These are phyloP conservation scores for Geosmithia putterillii DNA, from an alignment of 2,329 filamentous ascomycete genomes.

Conservation along the genomic window DNA sequence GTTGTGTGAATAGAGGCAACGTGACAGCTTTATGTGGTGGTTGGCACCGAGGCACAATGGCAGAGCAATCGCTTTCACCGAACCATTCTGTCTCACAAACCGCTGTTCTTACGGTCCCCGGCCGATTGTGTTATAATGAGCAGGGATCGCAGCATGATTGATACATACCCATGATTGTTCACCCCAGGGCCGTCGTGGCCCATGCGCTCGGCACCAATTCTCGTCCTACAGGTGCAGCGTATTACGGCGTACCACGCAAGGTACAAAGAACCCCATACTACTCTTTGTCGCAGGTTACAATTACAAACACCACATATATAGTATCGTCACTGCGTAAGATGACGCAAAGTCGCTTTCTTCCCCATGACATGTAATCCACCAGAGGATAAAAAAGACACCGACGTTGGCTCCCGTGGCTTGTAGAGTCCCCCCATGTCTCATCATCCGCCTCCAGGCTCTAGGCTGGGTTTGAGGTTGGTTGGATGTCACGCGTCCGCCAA, in stretches of 20 bases:
- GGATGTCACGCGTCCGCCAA: background rate
- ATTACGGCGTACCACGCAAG: too few species aligned
- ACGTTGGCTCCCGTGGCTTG: background rate
- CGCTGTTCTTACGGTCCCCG: background rate
- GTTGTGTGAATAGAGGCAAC: too few species aligned
- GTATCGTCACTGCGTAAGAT: background rate
- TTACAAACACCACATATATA: too few species aligned
- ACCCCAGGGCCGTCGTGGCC: background rate
- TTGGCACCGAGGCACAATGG: too few species aligned
- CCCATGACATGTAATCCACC: background rate
- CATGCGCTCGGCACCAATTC: background rate
- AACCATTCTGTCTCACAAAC: background rate
- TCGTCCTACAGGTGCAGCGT: too few species aligned
- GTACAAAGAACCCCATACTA: too few species aligned
- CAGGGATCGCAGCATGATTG: background rate
- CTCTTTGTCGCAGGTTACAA: too few species aligned
- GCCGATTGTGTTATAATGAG: background rate
- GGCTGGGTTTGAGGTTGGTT: background rate
- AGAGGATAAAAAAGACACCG: background rate
- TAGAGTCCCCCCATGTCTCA: background rate
- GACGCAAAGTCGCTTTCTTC: too few species aligned
- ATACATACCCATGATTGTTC: background rate
- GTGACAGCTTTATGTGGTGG: too few species aligned
- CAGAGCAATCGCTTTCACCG: too few species aligned
- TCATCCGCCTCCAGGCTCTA: background rate